Evolutionary conservation across 805 yeast species (phyloP), one percentile per base, ranked within the genome.

Genomic region (Metschnikowia chrysomelidarum): DNA sequence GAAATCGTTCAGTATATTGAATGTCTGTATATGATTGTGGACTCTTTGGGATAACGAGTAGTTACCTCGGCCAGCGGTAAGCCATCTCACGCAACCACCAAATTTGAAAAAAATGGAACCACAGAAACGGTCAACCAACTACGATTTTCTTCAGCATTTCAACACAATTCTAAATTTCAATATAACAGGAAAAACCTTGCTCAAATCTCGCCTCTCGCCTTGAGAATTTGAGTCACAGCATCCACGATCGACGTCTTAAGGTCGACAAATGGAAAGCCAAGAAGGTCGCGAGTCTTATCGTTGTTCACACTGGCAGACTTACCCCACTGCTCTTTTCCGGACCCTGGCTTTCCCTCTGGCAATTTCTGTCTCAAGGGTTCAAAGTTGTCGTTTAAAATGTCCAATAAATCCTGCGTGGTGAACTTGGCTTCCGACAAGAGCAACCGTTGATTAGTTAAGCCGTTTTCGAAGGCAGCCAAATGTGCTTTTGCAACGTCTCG

Each of bases 171-270:
- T n/a, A n/a, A n/a, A n/a, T n/a, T n/a, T n/a, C n/a, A n/a, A n/a
- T n/a, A n/a, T n/a, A n/a, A n/a, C n/a, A n/a, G n/a, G n/a, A n/a
- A 14, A 25, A 10, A 12, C 4, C 11, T 3, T 8, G 13, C 25
- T 19, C 16, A 32, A 27, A 20, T 26, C 22, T 26, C 15, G 21
- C 31, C 36, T 27, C 22, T 27, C 7, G 37, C 43, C 19, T 31
- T 23, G 20, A 34, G 56, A 36, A 72, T 56, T 53, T 71, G 78
- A 18, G 51, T 45, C 19, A 67, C 56, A 11, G 74, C 58, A 43
- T 73, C 77, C 20, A 53, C 51, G 9, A 75, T 62, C 2, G 71
- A 47, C 11, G 59, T 50, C 41, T 69, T 60, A 34, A 74, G 56
- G 15, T 51, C 49, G 33, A 58, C 61, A 43, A 64, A 67, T 13